These are phyloP conservation scores for Dictyostelium discoideum DNA, from an alignment of 78 protist genomes.

Conservation along the genomic window dicty_2.7 NC_007091.3:2037501-2038000, in stretches of 20 bases:
- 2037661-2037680: background rate
- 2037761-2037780: background rate
- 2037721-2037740: background rate
- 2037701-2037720: background rate
- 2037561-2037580: background rate
- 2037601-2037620: background rate
- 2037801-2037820: constrained; percentile 5
- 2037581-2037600: background rate
- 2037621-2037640: constrained; percentile 5
- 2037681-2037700: background rate
- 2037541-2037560: background rate
- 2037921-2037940: background rate
- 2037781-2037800: background rate
- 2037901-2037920: background rate
- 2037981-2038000: constrained; percentile 1
- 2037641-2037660: constrained; percentile 16
- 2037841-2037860: constrained; percentile 19
- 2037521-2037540: constrained; percentile 1
- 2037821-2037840: background rate
- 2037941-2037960: background rate
- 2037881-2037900: background rate
- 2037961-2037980: background rate
- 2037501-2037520: background rate
- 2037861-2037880: background rate
- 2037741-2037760: background rate